Base-by-base conservation (phyloP, 805 yeast genomes). In the Hemisphaericaspora nanyangensis region DNA sequence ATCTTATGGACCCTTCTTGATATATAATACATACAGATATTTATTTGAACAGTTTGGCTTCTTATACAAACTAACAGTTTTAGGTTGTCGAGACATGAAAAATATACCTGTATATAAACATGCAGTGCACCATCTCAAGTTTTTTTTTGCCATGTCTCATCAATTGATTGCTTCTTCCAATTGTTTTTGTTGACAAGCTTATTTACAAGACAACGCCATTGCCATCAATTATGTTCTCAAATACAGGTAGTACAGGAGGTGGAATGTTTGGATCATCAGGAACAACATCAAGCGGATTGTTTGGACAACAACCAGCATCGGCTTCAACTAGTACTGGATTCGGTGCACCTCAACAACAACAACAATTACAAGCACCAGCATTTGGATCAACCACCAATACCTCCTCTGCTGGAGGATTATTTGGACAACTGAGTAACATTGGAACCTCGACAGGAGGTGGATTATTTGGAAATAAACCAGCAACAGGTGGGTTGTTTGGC, bases 391-490 rank as follows among this genome's bases (percentile, higher is more conserved):
- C 58, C 16, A 50, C 20, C 26, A 47, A 52, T 18, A 55, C 51
- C 29, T 48, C 56, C 20, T 17, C 50, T 46, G 31, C 54, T 27
- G 41, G 61, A 42, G 44, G 62, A 38, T 41, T 56, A 42, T 51
- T 58, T 52, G 50, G 56, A 12, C 43, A 39, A 17, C 38, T 29
- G 31, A 40, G 38, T 31, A 40, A 34, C 34, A 15, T 17, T 13
- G 31, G 19, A 4, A n/a, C n/a, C n/a, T 17, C 15, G 13, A 17
- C 39, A 16, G 36, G 20, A 27, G 34, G 17, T 17, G 28, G 37
- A 16, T 29, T 36, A 31, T 46, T 46, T 39, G 49, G 49, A 6
- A 31, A 17, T 33, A 34, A 55, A 17, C 40, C 43, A 44, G 39
- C 43, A 15, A 33, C 49, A 20, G 32, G 44, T 1, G 50, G 49